Conservation (phyloP, 208 protist species). For the Crithidia mellificae region DNA sequence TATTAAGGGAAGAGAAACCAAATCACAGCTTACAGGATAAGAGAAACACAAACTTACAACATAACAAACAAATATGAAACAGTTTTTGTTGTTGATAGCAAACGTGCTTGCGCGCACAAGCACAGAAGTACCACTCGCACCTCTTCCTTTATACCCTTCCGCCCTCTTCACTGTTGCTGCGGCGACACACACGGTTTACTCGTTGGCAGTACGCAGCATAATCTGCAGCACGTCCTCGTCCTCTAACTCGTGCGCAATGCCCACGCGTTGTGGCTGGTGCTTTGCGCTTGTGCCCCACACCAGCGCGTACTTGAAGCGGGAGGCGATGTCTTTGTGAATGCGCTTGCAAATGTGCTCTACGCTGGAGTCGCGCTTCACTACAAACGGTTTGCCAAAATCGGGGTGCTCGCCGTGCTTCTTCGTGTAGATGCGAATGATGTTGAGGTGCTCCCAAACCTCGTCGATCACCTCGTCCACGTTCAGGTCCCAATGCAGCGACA, state of each 20-base stretch:
- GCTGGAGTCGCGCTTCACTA: constrained; percentile 86
- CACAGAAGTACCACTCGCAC: no score
- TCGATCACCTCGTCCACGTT: constrained; percentile 95
- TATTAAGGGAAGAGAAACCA: constrained; percentile 3
- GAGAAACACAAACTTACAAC: no score
- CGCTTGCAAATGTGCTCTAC: constrained; percentile 94
- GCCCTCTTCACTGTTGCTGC: no score
- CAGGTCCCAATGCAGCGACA: constrained; percentile 91
- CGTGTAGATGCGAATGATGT: constrained; percentile 97
- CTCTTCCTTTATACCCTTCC: no score
- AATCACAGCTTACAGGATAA: background rate
- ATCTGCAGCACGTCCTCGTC: constrained; percentile 94
- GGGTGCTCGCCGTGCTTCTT: constrained; percentile 94
- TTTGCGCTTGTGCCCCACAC: constrained; percentile 97
- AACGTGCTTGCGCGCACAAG: no score
- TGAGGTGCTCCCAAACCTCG: constrained; percentile 96
- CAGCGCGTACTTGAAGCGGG: constrained; percentile 93
- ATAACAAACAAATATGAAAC: no score
- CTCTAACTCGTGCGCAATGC: constrained; percentile 85
- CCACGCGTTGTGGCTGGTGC: constrained; percentile 95
- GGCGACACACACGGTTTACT: constrained; percentile 45
- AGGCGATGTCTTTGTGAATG: constrained; percentile 93
- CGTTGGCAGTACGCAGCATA: constrained; percentile 88
- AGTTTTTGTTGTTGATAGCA: no score
- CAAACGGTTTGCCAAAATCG: constrained; percentile 95